Percentiles rank a stretch among this genome's conserved stretches.
These are phyloP conservation scores for Arthonia radiata DNA, from an alignment of 495 filamentous ascomycete genomes.

Conservation along the genomic window DNA sequence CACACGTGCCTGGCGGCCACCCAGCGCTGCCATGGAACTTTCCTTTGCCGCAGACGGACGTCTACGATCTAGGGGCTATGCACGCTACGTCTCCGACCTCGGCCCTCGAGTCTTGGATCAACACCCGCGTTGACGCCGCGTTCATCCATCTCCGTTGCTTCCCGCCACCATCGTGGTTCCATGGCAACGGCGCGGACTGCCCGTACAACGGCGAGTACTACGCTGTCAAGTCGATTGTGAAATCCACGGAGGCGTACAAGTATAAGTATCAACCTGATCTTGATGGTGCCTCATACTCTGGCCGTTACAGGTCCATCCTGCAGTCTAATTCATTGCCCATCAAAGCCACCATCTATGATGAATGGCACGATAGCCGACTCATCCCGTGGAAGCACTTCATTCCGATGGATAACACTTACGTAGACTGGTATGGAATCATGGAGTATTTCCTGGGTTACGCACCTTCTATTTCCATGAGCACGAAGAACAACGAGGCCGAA, in stretches of 20 bases:
- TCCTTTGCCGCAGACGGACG: not conserved
- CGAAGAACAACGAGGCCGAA: too few species aligned
- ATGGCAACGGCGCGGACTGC: not conserved
- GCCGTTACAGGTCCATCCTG: conserved; percentile 10
- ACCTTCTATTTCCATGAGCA: too few species aligned
- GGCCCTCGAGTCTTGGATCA: not conserved
- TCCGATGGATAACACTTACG: not conserved
- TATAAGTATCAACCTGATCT: conserved; percentile 16
- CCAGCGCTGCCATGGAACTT: not conserved
- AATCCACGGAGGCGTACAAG: conserved; percentile 1
- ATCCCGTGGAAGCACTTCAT: conserved; percentile 13
- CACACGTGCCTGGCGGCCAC: not conserved
- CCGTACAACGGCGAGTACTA: not conserved
- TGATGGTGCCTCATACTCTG: conserved; percentile 15
- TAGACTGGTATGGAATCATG: not conserved
- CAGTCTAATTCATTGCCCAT: conserved; percentile 9
- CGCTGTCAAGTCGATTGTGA: not conserved
- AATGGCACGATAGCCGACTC: conserved; percentile 16
- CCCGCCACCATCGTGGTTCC: not conserved
- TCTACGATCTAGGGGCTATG: not conserved
- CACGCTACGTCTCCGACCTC: not conserved
- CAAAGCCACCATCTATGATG: conserved; percentile 15
- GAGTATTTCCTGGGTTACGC: not conserved
- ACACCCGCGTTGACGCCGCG: not conserved
- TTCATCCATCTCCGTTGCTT: not conserved